These are phyloP conservation scores for Arthrobotrys entomopaga DNA, from an alignment of 2,329 filamentous ascomycete species.

Conservation along the genomic window DNA sequence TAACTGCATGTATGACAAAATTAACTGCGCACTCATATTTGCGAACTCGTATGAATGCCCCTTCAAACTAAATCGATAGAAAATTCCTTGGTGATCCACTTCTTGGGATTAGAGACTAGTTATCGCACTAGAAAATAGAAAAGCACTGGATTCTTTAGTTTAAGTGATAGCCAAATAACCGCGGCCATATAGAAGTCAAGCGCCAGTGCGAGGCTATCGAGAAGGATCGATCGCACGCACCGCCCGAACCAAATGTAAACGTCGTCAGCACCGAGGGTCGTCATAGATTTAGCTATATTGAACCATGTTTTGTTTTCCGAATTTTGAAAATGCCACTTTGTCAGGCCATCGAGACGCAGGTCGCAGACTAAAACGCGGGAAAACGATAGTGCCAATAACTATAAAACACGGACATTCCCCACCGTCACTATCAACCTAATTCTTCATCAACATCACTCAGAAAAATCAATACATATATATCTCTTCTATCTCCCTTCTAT, in stretches of 20 bases:
- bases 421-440: too few species aligned
- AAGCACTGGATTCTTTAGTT: background rate
- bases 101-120: too few species aligned
- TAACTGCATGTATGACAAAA: too few species aligned
- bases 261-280: background rate
- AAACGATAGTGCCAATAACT: background rate
- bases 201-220: constrained; percentile 5
- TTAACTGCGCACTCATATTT: too few species aligned
- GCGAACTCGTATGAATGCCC: too few species aligned
- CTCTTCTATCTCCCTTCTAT: too few species aligned
- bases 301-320: background rate
- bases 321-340: background rate
- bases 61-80: too few species aligned
- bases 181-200: background rate
- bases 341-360: background rate
- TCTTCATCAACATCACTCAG: too few species aligned
- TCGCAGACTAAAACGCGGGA: background rate
- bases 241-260: background rate
- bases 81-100: too few species aligned
- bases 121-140: constrained; percentile 1
- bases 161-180: background rate
- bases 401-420: too few species aligned
- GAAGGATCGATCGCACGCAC: constrained; percentile 13
- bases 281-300: background rate
- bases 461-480: too few species aligned